Evolutionary conservation across 768 basidiomycete species (phyloP), one percentile per base, ranked within the genome.

Genomic region (Scleroderma citrinum): DNA sequence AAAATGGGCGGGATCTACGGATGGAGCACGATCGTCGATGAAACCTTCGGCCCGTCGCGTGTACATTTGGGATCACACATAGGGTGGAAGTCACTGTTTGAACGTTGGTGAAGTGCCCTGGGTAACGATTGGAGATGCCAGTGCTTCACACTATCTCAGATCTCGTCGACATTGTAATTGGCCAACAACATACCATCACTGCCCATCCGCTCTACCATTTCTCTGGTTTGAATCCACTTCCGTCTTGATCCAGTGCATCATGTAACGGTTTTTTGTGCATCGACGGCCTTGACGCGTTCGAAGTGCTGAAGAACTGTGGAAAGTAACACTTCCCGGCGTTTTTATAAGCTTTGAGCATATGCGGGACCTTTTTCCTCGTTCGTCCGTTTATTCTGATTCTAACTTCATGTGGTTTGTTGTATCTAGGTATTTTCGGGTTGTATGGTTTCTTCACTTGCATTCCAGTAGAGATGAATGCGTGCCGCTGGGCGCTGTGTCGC

Each of bases 1-100:
- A 19, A 59, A 34, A 34, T 6, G 53, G 2, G 17, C 34, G 21
- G 41, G 49, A 1, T 52, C 41, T 36, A 16, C 19, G 16, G 38
- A 44, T 3, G 38, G 7, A 7, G 46, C 19, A 13, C 34, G 19
- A 7, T 36, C 48, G 0, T 55, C 50, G 5, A 57, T 46, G 24
- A 46, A n/a, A 26, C 52, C 65, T 40, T 69, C 59, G 14, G 55
- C 56, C 7, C 59, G 60, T 14, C 63, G 67, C 13, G 56, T 51
- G 37, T 67, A 65, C 16, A 60, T 51, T 29, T 59, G 40, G 3
- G 36, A 50, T 35, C 64, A 60, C 3, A 52, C 53, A 31, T 64
- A 64, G 10, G 54, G 54, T 7, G 53, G 53, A 20, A 42, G 16
- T 7, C 40, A 47, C 24, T 39, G 57, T 3, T 29, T 23, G 24